A percentile compares a stretch with the other conserved stretches of the same genome.
These are phyloP conservation scores for Xylaria flabelliformis DNA, from an alignment of 495 filamentous ascomycete species.

Conservation along the genomic window DNA sequence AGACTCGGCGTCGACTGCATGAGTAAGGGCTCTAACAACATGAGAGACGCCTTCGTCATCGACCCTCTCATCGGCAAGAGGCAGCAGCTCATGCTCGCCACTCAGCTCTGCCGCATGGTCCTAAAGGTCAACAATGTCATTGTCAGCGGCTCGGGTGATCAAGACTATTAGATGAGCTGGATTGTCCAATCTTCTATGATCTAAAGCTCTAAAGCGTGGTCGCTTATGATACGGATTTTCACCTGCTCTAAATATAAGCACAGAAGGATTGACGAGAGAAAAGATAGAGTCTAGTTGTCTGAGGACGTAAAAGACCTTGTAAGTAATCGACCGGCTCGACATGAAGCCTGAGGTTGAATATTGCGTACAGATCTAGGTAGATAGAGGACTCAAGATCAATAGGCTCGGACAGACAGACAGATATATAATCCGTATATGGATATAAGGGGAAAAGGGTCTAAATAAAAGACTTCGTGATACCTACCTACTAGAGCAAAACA, in stretches of 20 bases:
- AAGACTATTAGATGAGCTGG: slow-evolving; percentile 76
- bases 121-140: slow-evolving; percentile 98
- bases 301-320: neutral
- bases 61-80: slow-evolving; percentile 97
- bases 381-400: slow-evolving; percentile 13
- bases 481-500: slow-evolving; percentile 4
- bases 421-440: neutral
- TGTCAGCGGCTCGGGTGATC: slow-evolving; percentile 87
- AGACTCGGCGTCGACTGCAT: slow-evolving; percentile 97
- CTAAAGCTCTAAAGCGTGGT: neutral
- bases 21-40: slow-evolving; percentile 91
- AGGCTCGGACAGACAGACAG: neutral
- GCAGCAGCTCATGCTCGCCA: slow-evolving; percentile 93
- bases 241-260: slow-evolving; percentile 1
- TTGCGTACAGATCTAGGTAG: neutral
- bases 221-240: neutral
- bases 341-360: slow-evolving; percentile 3
- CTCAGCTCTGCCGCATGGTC: slow-evolving; percentile 98
- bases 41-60: slow-evolving; percentile 96
- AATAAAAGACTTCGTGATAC: slow-evolving; percentile 12
- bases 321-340: neutral
- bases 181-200: neutral
- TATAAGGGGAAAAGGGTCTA: neutral
- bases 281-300: neutral
- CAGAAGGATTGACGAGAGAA: neutral